A percentile compares a stretch with the other conserved stretches of the same genome.
Conservation (phyloP, 2,329 filamentous ascomycete species). For the Pseudofabraea citricarpa region DNA sequence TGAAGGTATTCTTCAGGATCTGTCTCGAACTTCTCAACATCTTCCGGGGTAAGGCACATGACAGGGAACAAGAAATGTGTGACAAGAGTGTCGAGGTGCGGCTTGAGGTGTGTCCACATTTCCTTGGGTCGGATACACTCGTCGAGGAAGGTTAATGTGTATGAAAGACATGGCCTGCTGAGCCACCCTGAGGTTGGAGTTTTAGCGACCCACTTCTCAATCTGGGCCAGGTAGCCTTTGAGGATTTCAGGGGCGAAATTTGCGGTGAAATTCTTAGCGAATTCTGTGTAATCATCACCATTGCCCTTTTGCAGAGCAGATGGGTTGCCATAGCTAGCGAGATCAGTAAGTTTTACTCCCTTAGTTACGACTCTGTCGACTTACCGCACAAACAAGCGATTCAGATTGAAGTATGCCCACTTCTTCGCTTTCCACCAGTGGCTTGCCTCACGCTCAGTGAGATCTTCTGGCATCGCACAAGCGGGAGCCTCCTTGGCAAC, state of each 20-base stretch:
- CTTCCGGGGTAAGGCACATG: slow-evolving; percentile 85
- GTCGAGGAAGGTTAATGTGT: slow-evolving; percentile 91
- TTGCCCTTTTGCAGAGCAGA: slow-evolving; percentile 68
- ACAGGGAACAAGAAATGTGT: slow-evolving; percentile 95
- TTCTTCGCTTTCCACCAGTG: slow-evolving; percentile 99
- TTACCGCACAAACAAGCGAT: slow-evolving; percentile 88
- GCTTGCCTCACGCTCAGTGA: slow-evolving; percentile 83
- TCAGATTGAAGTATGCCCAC: slow-evolving; percentile 97
- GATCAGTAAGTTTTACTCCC: too few species aligned
- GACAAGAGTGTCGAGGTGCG: slow-evolving; percentile 87
- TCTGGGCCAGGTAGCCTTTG: slow-evolving; percentile 88
- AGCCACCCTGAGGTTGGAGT: slow-evolving; percentile 67
- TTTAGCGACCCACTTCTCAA: slow-evolving; percentile 97
- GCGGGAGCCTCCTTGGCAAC: slow-evolving; percentile 81
- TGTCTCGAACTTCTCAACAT: slow-evolving; percentile 88
- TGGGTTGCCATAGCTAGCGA: slow-evolving; percentile 84
- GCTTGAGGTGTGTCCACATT: slow-evolving; percentile 93
- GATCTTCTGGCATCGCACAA: slow-evolving; percentile 70
- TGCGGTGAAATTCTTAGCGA: slow-evolving; percentile 84
- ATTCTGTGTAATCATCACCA: slow-evolving; percentile 70
- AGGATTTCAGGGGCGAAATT: slow-evolving; percentile 95
- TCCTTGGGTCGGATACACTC: slow-evolving; percentile 96
- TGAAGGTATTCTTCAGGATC: slow-evolving; percentile 97
- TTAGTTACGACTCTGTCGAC: too few species aligned
- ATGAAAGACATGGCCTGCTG: slow-evolving; percentile 88